These are phyloP conservation scores for Solanum ossicruentum DNA, from an alignment of 257 asterid genomes.

Conservation along the genomic window DNA sequence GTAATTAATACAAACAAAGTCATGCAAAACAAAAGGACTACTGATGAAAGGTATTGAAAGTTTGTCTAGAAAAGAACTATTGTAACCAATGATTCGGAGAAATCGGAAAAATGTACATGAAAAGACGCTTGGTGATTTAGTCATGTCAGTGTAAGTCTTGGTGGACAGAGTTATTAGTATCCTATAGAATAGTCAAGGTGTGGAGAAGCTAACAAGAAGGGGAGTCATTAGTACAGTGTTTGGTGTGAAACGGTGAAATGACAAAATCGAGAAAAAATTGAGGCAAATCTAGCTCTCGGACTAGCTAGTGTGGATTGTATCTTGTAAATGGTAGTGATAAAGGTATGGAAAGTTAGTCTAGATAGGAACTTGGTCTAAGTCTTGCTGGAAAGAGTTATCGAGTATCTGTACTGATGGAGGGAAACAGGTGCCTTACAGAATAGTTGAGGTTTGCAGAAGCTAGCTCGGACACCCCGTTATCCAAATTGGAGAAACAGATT, in stretches of 20 bases:
- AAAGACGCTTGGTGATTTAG: neutral
- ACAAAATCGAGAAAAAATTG: neutral
- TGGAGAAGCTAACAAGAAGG: neutral
- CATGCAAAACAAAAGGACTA: neutral
- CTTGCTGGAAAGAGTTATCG: neutral
- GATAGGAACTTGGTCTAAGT: neutral
- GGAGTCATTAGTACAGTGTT: neutral
- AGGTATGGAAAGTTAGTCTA: neutral
- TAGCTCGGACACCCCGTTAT: neutral
- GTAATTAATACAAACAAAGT: slow-evolving; percentile 11
- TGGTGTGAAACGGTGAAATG: neutral
- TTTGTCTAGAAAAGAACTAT: neutral
- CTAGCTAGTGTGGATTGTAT: neutral
- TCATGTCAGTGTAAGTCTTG: neutral
- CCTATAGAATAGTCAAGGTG: neutral
- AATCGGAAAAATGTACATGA: neutral
- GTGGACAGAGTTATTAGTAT: neutral
- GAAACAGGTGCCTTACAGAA: neutral
- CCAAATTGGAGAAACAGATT: neutral
- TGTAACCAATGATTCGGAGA: neutral
- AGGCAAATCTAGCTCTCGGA: neutral
- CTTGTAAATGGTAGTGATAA: neutral
- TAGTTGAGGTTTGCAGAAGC: neutral
- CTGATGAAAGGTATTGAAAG: neutral
- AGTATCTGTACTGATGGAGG: neutral